Conservation (phyloP, 129 eudicot genomes). For the Artemisia annua region DNA sequence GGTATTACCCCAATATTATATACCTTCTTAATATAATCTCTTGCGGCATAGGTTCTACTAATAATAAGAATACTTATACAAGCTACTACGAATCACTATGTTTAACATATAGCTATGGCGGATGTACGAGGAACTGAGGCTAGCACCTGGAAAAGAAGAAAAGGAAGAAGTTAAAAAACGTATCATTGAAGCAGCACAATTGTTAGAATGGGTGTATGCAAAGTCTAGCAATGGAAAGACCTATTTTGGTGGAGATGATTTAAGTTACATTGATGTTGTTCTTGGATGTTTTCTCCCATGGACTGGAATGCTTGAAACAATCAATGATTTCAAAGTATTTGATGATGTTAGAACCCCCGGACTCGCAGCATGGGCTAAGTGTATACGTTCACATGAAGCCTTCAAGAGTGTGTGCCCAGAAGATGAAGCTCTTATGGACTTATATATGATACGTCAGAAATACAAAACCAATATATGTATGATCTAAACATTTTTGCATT, state of each 20-base stretch:
- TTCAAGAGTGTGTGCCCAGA: background rate
- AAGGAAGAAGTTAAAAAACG: no score
- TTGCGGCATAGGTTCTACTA: no score
- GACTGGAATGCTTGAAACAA: background rate
- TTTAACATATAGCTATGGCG: background rate
- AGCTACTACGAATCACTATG: no score
- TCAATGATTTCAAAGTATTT: constrained; percentile 2
- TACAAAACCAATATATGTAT: no score
- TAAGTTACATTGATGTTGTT: constrained; percentile 28
- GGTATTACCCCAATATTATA: no score
- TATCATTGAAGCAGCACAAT: no score
- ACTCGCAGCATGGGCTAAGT: constrained; percentile 30
- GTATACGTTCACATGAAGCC: background rate
- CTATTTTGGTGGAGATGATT: no score
- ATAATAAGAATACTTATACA: no score
- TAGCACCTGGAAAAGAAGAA: background rate
- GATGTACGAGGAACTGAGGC: background rate
- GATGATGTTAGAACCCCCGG: constrained; percentile 34
- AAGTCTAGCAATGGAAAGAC: no score
- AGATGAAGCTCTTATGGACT: background rate
- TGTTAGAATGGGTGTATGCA: no score
- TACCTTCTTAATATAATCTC: no score
- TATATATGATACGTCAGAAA: no score
- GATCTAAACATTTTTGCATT: background rate
- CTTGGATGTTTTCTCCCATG: constrained; percentile 22